Evolutionary conservation across 108 stramenopile species (phyloP), one percentile per base, ranked within the genome.

Genomic region (Cyclotella sp.): DNA sequence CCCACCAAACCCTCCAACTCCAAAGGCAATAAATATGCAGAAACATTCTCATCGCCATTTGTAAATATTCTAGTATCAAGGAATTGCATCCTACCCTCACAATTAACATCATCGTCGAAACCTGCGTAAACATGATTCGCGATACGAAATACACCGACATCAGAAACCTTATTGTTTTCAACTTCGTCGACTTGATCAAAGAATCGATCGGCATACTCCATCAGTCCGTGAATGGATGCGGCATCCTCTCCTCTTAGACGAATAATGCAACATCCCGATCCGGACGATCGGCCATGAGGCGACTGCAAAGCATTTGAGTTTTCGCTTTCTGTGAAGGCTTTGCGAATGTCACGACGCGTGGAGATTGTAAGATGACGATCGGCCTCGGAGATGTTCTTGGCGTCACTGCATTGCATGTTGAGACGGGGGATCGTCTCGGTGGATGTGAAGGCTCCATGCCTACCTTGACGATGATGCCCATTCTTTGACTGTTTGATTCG

Each of bases 131-230:
- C 70, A 44, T 73, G 43, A 9, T 78, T 67, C 0, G 30, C 81
- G 9, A 82, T 74, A n/a, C 72, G 71, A 42, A 82, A 82, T 0
- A 82, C 77, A 24, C 81, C 81, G 13, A 60, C 47, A 60, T 82
- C 42, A n/a, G 73, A 46, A 0, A 82, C 34, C 28, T 61, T 45
- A 22, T 44, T 72, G 30, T n/a, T n/a, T 18, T 73, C 72, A 40
- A 66, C 72, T 22, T 61, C 13, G 30, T 82, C 81, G 2, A 82
- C 77, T 18, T 22, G 24, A 21, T 82, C 81, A 61, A 82, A 82
- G 81, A 82, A 82, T 19, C 65, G 42, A 59, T 73, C 29, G 8
- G 81, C 77, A 46, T 59, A 82, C 13, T 67, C 19, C 4, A 61
- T 47, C n/a, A 82, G 43, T 14, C 75, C 75, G 41, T 57, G 71